These are phyloP conservation scores for Wickerhamiella sorbophila DNA, from an alignment of 805 yeast species.

Conservation along the genomic window DNA sequence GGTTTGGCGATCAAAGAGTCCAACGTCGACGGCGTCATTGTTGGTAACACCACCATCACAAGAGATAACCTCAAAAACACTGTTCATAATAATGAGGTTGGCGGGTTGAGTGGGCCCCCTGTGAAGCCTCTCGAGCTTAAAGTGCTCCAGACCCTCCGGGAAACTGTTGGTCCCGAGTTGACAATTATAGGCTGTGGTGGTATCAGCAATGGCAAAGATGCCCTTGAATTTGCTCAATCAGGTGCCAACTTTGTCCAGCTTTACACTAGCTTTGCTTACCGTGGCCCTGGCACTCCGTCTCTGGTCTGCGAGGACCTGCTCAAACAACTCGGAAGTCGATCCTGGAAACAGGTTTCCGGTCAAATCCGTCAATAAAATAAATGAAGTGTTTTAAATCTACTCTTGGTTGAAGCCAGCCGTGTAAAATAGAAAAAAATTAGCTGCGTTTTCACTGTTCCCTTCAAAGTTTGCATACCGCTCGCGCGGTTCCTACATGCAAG, in stretches of 20 bases:
- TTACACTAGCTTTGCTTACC: conserved; percentile 82
- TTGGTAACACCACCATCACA: conserved; percentile 82
- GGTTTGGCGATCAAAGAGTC: conserved; percentile 67
- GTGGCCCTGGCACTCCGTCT: conserved; percentile 74
- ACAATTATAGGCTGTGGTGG: conserved; percentile 93
- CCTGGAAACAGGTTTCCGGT: conserved; percentile 47
- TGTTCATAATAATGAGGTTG: conserved; percentile 36
- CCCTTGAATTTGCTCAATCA: conserved; percentile 78
- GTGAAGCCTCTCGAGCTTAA: conserved; percentile 63
- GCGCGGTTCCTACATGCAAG: too few species aligned
- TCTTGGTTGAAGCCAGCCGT: too few species aligned
- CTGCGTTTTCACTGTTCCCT: too few species aligned
- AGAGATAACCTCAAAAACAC: conserved; percentile 39
- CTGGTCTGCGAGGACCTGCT: conserved; percentile 46
- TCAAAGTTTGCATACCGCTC: too few species aligned
- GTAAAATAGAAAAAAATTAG: too few species aligned
- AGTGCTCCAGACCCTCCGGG: conserved; percentile 57
- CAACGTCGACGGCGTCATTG: conserved; percentile 77
- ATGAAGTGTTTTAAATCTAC: too few species aligned
- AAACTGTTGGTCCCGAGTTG: conserved; percentile 58
- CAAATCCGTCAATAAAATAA: neutral
- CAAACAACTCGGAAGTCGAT: conserved; percentile 57
- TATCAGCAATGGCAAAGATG: conserved; percentile 74
- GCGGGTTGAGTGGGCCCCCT: conserved; percentile 91
- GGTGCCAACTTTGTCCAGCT: conserved; percentile 85